These are phyloP conservation scores for Biscutella laevigata DNA, from an alignment of 441 rosid species.

Conservation along the genomic window DNA sequence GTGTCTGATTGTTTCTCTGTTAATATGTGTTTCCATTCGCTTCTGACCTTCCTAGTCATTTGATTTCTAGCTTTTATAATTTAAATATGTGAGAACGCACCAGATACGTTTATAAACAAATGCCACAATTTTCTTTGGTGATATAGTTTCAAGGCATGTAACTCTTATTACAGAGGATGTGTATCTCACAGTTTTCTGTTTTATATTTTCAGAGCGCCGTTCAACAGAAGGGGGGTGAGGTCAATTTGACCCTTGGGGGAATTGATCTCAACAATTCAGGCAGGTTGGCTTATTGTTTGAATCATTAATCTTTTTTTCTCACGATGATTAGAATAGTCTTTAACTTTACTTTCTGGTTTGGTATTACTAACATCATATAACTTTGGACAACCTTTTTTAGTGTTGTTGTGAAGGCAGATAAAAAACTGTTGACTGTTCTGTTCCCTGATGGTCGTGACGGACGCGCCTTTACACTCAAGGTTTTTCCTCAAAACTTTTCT, in stretches of 20 bases:
- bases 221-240: slow-evolving; percentile 84
- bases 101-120: neutral
- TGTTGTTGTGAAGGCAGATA: slow-evolving; percentile 93
- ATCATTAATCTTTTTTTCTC: slow-evolving; percentile 10
- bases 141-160: neutral
- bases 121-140: neutral
- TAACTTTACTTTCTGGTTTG: neutral
- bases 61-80: neutral
- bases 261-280: slow-evolving; percentile 99
- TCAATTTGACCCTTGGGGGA: slow-evolving; percentile 94
- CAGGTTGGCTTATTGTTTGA: slow-evolving; percentile 82
- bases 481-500: slow-evolving; percentile 19
- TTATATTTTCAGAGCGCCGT: slow-evolving; percentile 59
- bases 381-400: slow-evolving; percentile 40
- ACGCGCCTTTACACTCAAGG: slow-evolving; percentile 96
- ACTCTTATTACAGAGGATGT: neutral
- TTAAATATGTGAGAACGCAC: neutral
- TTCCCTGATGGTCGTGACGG: slow-evolving; percentile 98
- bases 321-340: slow-evolving; percentile 5
- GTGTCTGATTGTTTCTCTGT: too few species aligned
- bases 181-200: slow-evolving; percentile 20
- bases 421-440: slow-evolving; percentile 87
- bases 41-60: neutral
- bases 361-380: slow-evolving; percentile 27
- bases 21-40: neutral